Base-by-base conservation (phyloP, 2,329 filamentous ascomycete genomes). In the Phialemoniopsis sp. region DNA sequence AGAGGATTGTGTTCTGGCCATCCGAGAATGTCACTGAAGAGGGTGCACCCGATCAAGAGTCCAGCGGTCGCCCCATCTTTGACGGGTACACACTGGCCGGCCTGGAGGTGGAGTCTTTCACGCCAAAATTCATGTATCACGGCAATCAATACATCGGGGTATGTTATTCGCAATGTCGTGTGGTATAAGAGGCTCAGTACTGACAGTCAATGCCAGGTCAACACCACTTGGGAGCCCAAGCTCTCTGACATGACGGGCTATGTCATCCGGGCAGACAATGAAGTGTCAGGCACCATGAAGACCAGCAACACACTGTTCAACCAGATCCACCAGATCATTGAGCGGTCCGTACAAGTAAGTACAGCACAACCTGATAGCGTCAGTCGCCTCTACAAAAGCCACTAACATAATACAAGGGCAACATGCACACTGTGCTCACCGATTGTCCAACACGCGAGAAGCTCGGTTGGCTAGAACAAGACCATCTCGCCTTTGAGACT, bases 401-500 rank as follows among this genome's bases (percentile, higher is more conserved):
- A 10, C 32, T 36, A 21, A 40, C n/a, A 3, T 13, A 16, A 6
- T 10, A 13, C 13, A 18, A 41, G 41, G 39, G 44, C 9, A 46
- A 44, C 36, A 44, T 46, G 38, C 21, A 42, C 29, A 41, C 41
- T 15, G 43, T 46, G 8, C 34, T 46, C 2, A 44, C 43, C 3
- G 44, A 42, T 32, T 45, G 37, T 18, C 42, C 44, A 8, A 39
- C 42, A 16, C 37, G 44, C 3, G n/a, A 42, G 44, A 32, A 45
- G 39, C 16, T 43, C 18, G 43, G 43, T 26, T 47, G 45, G 43
- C 17, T 45, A 5, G 45, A 45, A 6, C 43, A 47, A 21, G 43
- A 45, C 29, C 38, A 43, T n/a, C 18, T 47, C 8, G 40, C 41
- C 15, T 47, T 45, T 26, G 37, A 39, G 12, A 17, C 40, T 2